Conservation (phyloP, 2,329 filamentous ascomycete species). For the Colletotrichum zoysiae region DNA sequence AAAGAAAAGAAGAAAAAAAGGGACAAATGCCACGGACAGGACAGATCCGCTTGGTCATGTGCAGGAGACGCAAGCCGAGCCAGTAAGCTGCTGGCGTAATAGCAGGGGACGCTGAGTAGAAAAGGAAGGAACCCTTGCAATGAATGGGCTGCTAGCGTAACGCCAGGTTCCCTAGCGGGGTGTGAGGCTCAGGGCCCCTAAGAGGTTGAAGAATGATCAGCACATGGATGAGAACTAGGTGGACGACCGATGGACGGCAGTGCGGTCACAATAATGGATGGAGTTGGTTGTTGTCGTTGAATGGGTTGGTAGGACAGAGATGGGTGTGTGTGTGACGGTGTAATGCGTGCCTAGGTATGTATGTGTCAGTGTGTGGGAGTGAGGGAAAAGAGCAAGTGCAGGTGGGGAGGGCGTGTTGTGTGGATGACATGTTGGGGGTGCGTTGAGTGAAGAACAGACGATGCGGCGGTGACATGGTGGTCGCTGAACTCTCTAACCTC, state of each 20-base stretch:
- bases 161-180: conserved; percentile 10
- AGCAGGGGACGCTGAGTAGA: background rate
- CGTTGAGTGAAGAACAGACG: background rate
- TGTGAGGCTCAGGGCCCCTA: conserved; percentile 21
- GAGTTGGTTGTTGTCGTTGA: background rate
- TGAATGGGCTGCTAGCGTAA: conserved; percentile 2
- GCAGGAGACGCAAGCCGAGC: conserved; percentile 6
- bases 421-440: background rate
- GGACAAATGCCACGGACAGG: conserved; percentile 10
- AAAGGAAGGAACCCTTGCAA: conserved; percentile 3
- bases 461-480: background rate
- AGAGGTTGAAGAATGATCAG: conserved; percentile 36
- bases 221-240: conserved; percentile 27
- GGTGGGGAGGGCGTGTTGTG: background rate
- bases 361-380: too few species aligned
- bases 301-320: background rate
- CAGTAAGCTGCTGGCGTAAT: background rate
- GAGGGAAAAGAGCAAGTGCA: too few species aligned
- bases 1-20: background rate
- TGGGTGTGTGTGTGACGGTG: background rate
- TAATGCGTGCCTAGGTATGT: too few species aligned
- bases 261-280: conserved; percentile 6
- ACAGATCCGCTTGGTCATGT: conserved; percentile 6
- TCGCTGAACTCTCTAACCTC: background rate
- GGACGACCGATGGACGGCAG: conserved; percentile 14